These are phyloP conservation scores for Metschnikowia koreensis DNA, from an alignment of 805 yeast genomes.

Conservation along the genomic window DNA sequence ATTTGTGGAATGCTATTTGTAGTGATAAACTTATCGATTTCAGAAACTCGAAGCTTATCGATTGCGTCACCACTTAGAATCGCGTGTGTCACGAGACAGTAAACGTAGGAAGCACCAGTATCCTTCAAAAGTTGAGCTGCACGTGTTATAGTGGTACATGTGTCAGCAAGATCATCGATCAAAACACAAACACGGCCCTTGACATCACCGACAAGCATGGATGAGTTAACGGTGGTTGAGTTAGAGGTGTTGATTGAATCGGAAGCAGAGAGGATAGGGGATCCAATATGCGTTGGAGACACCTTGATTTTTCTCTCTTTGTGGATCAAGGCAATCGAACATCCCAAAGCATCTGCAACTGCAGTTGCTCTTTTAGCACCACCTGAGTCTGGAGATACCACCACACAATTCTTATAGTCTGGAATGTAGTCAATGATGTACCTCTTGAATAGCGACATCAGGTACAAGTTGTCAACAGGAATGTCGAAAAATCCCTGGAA, in stretches of 20 bases:
- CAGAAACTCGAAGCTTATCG: constrained; percentile 60
- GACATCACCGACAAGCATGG: constrained; percentile 97
- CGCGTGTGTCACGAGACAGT: constrained; percentile 90
- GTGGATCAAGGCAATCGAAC: constrained; percentile 92
- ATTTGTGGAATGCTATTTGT: constrained; percentile 91
- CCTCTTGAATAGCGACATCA: constrained; percentile 82
- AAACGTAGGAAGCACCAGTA: constrained; percentile 85
- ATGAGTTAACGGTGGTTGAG: constrained; percentile 57
- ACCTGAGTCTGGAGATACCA: constrained; percentile 98
- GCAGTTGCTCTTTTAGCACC: constrained; percentile 98
- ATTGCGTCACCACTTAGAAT: constrained; percentile 90
- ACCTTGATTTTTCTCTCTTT: constrained; percentile 73
- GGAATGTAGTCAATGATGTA: constrained; percentile 78
- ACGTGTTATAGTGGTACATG: constrained; percentile 85
- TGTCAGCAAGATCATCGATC: constrained; percentile 91
- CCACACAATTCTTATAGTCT: constrained; percentile 77
- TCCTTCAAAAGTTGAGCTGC: constrained; percentile 91
- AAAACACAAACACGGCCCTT: constrained; percentile 81
- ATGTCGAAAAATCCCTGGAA: constrained; percentile 96
- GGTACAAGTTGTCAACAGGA: constrained; percentile 91
- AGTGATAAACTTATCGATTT: constrained; percentile 80
- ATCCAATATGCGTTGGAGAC: constrained; percentile 22
- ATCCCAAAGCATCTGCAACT: constrained; percentile 83
- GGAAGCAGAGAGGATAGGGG: constrained; percentile 20
- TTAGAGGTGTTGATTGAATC: constrained; percentile 16